phyloP scores from a whole-genome alignment of 495 filamentous ascomycete genomes.

The Peziza echinospora region DNA sequence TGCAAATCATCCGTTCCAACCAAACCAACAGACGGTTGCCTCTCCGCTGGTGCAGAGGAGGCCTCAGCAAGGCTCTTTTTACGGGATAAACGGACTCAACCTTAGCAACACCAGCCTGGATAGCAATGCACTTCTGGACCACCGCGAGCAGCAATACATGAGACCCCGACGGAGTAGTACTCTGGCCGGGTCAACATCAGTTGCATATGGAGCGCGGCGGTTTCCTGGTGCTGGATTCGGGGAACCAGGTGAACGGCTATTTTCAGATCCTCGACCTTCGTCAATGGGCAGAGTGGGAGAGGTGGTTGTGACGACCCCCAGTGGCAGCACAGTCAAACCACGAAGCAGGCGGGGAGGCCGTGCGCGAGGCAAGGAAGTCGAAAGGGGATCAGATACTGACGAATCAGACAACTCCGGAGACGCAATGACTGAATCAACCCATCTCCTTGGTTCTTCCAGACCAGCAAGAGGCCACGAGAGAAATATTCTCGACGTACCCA shows the following conservation, averaged over 20 bases:
- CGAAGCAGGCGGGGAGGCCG: too few relatives aligned
- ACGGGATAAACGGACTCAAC: constrained; percentile 33
- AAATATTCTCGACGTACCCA: not conserved
- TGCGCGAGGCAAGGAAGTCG: too few relatives aligned
- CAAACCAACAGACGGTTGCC: not conserved
- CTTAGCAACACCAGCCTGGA: constrained; percentile 63
- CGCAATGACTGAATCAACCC: too few relatives aligned
- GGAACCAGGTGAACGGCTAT: too few relatives aligned
- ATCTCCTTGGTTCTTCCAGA: not conserved
- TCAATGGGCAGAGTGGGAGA: not conserved
- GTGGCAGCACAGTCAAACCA: not conserved
- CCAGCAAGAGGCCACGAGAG: not conserved
- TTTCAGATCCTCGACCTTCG: too few relatives aligned
- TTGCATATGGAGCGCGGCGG: not conserved
- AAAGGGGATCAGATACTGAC: not conserved
- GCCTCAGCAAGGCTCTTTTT: constrained; percentile 31
- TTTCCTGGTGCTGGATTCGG: not conserved
- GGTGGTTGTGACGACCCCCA: not conserved
- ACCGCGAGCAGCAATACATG: constrained; percentile 54
- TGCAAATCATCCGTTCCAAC: not conserved
- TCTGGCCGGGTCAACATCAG: not conserved
- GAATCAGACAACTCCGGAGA: not conserved
- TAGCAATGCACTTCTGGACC: constrained; percentile 58
- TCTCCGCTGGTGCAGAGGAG: constrained; percentile 14
- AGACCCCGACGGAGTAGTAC: constrained; percentile 36